These are phyloP conservation scores for Casuarina equisetifolia DNA, from an alignment of 306 rosid genomes.

Conservation along the genomic window DNA sequence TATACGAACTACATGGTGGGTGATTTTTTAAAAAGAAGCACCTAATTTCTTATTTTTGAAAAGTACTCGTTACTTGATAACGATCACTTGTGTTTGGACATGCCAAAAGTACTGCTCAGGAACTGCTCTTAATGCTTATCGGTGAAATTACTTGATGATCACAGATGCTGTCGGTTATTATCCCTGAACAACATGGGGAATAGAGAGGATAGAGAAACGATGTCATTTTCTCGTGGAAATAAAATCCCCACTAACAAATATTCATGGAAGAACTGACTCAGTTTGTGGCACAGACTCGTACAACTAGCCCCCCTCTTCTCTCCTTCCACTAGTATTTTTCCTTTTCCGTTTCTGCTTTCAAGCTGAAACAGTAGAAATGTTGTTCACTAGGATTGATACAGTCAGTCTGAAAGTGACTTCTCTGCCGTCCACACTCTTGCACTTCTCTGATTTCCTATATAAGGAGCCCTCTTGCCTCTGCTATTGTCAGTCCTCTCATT, in stretches of 20 bases:
- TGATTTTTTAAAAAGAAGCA: background rate
- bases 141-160: background rate
- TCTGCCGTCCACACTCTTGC: background rate
- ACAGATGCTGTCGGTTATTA: no score
- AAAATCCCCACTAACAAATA: constrained; percentile 7
- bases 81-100: background rate
- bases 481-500: constrained; percentile 32
- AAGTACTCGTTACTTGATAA: background rate
- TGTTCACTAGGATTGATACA: constrained; percentile 21
- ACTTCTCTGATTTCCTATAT: constrained; percentile 34
- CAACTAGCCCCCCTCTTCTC: constrained; percentile 18
- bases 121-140: constrained; percentile 22
- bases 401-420: constrained; percentile 30
- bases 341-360: background rate
- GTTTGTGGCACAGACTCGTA: constrained; percentile 40
- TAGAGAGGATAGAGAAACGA: background rate
- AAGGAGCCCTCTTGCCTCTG: constrained; percentile 32
- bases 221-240: constrained; percentile 24
- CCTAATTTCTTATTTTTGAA: background rate
- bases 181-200: constrained; percentile 15
- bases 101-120: background rate
- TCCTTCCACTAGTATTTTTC: constrained; percentile 23
- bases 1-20: background rate
- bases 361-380: background rate
- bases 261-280: constrained; percentile 29